Base-by-base conservation (phyloP, 2,329 filamentous ascomycete species). In the Fusarium sp. region DNA sequence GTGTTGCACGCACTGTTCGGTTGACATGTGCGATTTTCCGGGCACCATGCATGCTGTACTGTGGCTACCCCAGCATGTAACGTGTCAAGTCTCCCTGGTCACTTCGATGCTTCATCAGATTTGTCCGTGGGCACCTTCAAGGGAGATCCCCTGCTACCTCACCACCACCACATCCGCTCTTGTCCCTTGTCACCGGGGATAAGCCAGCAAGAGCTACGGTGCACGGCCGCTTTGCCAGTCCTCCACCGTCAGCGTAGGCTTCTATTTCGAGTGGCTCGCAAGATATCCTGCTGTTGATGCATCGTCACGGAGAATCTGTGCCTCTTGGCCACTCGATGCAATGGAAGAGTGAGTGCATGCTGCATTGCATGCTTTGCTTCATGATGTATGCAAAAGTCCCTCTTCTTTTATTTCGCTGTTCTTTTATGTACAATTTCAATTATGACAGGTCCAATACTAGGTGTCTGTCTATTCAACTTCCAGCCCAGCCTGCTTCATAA, bases 401-500 rank as follows among this genome's bases (percentile, higher is more conserved):
- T 47, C 57, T 70, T 60, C 57, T 60, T 63, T 60, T 68, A 62
- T 47, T 61, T 29, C n/a, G 36, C 35, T 38, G 49, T 52, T 54
- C 20, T 44, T 50, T 58, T 67, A 69, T 68, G 36, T 68, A 64
- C 50, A 69, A 68, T 56, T 54, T 64, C 50, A 38, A 64, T 46
- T 57, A 69, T 44, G 27, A 68, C 50, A 31, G 36, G 27, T 55
- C 33, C 55, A 59, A 46, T 29, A 27, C 39, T 20, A 25, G 15
- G 20, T 44, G 38, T 46, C 41, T 20, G 14, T 53, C 56, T 74
- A 82, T 53, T 87, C 85, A 25, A 86, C 80, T 76, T 87, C 84
- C 68, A 99, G 84, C 44, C 95, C 95, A 7, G 95, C 93, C 84
- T 99, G 95, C 83, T 92, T 95, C 68, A 98, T 96, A 52, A 99